Base-by-base conservation (phyloP, 2,329 filamentous ascomycete genomes). In the Xylaria sp. region DNA sequence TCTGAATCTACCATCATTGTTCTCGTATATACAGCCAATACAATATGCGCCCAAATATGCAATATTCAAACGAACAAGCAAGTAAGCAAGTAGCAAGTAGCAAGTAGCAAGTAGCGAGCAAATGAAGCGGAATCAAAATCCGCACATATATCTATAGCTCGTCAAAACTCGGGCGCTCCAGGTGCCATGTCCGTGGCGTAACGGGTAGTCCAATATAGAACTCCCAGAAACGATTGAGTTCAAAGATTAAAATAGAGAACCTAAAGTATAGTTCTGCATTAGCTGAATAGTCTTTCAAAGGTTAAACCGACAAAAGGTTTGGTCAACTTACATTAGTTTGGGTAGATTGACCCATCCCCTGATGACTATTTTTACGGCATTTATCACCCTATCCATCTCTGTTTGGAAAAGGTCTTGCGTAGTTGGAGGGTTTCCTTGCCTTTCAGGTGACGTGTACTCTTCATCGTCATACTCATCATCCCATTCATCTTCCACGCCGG, bases 311-410 rank as follows among this genome's bases (percentile, higher is more conserved):
- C 25, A 28, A 45, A 2, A 20, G n/a, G 23, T 9, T 25, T 13
- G 20, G 20, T 30, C 20, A 45, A 89, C 92, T 89, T 86, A 96
- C 92, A 92, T 65, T 69, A 86, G 86, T 53, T 80, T 83, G 0
- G 94, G 94, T 56, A 94, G 83, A 25, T 84, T 81, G 6, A 89
- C 63, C 93, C 93, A 99, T 67, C 87, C 87, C 71, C 79, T 84
- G 9, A 96, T 28, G 1, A 98, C 89, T 73, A 90, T 88, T 72
- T 87, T 85, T 56, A 88, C 83, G 0, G 89, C 90, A 66, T 84
- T 83, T 75, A 84, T 87, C 13, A 97, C 85, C 18, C 89, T 81
- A 5, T 81, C 78, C 34, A 91, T 79, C 79, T 98, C 95, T 0
- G 85, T 79, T 72, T 83, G 82, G 69, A 95, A 83, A 7, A 84